Conservation (phyloP, 345 rosid genomes). For the Erucastrum elatum region DNA sequence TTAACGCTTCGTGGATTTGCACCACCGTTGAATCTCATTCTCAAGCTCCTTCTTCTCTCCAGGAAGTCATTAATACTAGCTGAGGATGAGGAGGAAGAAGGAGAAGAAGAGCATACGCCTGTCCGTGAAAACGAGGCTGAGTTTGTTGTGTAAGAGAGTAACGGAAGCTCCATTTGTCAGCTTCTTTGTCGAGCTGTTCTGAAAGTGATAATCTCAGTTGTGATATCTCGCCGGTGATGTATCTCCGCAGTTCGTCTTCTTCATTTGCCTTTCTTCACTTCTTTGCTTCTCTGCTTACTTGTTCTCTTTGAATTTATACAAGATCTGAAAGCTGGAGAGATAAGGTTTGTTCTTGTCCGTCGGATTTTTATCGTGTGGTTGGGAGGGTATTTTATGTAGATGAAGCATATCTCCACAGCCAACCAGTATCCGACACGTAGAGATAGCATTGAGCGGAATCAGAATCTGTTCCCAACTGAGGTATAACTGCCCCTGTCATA, state of each 20-base stretch:
- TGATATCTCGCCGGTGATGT: slow-evolving; percentile 9
- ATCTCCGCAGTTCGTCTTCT: slow-evolving; percentile 17
- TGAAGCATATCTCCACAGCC: slow-evolving; percentile 36
- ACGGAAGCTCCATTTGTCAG: slow-evolving; percentile 43
- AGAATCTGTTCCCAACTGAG: slow-evolving; percentile 18
- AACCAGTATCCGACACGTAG: slow-evolving; percentile 27
- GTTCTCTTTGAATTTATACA: slow-evolving; percentile 1
- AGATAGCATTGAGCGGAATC: slow-evolving; percentile 48
- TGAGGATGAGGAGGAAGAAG: slow-evolving; percentile 12
- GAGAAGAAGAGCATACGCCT: slow-evolving; percentile 32
- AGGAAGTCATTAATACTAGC: slow-evolving; percentile 24
- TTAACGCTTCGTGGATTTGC: slow-evolving; percentile 37
- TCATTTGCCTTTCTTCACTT: background rate
- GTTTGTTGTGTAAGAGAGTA: slow-evolving; percentile 40
- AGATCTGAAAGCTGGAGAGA: slow-evolving; percentile 24
- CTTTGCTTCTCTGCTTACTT: background rate
- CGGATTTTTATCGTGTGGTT: slow-evolving; percentile 29
- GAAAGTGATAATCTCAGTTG: background rate
- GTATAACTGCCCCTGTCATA: background rate
- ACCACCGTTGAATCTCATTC: slow-evolving; percentile 33
- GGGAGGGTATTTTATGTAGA: background rate
- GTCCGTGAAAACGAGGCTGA: slow-evolving; percentile 39
- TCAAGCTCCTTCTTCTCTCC: slow-evolving; percentile 35
- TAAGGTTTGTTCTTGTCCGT: slow-evolving; percentile 26
- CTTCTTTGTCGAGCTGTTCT: too few species aligned